phyloP scores from a whole-genome alignment of 2,329 filamentous ascomycete species.

The Aspergillus pseudonomiae region DNA sequence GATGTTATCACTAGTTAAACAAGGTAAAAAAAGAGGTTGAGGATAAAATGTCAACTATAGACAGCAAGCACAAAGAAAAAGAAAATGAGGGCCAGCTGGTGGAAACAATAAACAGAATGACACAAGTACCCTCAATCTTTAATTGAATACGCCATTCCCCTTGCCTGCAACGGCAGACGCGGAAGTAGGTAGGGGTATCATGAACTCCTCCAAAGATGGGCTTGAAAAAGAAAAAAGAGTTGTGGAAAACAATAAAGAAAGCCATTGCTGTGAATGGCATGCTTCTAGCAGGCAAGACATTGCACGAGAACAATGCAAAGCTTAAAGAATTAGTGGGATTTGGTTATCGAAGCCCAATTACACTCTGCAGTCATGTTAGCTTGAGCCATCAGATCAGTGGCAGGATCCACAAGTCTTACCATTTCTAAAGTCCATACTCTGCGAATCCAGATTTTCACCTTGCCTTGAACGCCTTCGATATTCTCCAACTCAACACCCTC shows the following conservation, averaged over 20 bases:
- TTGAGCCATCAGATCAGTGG: background rate
- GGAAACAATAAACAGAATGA: conserved; percentile 23
- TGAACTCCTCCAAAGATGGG: conserved; percentile 23
- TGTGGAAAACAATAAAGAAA: conserved; percentile 13
- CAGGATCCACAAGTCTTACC: conserved; percentile 48
- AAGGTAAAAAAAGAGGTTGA: background rate
- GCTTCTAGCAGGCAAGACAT: conserved; percentile 18
- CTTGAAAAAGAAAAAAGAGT: conserved; percentile 9
- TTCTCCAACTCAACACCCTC: conserved; percentile 90
- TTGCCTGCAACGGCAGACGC: conserved; percentile 18
- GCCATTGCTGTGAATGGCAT: conserved; percentile 14
- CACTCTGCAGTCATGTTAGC: conserved; percentile 59
- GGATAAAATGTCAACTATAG: background rate
- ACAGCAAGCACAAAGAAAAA: background rate
- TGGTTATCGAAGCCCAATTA: conserved; percentile 72
- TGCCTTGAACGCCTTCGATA: conserved; percentile 87
- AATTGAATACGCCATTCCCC: conserved; percentile 23
- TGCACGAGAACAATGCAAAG: conserved; percentile 20
- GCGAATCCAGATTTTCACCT: conserved; percentile 96
- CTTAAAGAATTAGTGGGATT: conserved; percentile 3
- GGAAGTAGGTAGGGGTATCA: conserved; percentile 26
- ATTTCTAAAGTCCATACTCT: conserved; percentile 99
- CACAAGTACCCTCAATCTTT: conserved; percentile 17
- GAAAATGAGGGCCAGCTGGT: conserved; percentile 15
- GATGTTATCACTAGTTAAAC: background rate